Evolutionary conservation across 1,284 basidiomycete genomes (phyloP).

Genomic region (Agroathelia rolfsii): DNA sequence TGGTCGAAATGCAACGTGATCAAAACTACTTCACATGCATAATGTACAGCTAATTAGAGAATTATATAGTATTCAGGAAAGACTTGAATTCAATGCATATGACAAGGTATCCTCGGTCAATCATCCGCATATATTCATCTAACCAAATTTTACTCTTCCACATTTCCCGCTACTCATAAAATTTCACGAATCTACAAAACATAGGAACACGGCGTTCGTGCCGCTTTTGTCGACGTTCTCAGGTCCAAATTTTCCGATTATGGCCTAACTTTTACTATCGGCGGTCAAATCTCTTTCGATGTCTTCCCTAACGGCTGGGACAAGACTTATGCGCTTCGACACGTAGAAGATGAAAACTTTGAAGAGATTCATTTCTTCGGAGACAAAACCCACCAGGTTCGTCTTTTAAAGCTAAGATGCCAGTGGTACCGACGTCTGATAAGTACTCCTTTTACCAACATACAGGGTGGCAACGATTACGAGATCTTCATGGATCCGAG

Average conservation of each 20-base stretch:
- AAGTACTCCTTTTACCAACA: neutral
- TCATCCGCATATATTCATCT: no score
- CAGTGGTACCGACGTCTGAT: constrained; percentile 1
- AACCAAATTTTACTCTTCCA: no score
- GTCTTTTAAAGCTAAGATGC: constrained; percentile 10
- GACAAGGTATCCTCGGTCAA: constrained; percentile 17
- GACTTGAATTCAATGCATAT: constrained; percentile 27
- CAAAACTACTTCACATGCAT: no score
- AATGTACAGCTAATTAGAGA: no score
- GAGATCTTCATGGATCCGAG: constrained; percentile 58
- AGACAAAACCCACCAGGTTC: constrained; percentile 55
- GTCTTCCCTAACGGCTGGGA: no score
- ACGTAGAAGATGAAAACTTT: no score
- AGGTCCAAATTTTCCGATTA: constrained; percentile 56
- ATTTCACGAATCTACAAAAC: constrained; percentile 44
- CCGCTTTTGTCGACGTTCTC: constrained; percentile 49
- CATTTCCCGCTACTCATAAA: no score
- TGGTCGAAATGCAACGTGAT: constrained; percentile 61
- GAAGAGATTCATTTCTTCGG: no score
- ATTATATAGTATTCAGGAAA: constrained; percentile 44
- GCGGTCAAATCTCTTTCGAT: no score
- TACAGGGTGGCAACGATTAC: constrained; percentile 63
- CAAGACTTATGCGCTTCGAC: no score
- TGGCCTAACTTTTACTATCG: constrained; percentile 57
- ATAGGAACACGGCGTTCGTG: constrained; percentile 44